Evolutionary conservation across 345 rosid species (phyloP).

Genomic region (Citrus australasica): DNA sequence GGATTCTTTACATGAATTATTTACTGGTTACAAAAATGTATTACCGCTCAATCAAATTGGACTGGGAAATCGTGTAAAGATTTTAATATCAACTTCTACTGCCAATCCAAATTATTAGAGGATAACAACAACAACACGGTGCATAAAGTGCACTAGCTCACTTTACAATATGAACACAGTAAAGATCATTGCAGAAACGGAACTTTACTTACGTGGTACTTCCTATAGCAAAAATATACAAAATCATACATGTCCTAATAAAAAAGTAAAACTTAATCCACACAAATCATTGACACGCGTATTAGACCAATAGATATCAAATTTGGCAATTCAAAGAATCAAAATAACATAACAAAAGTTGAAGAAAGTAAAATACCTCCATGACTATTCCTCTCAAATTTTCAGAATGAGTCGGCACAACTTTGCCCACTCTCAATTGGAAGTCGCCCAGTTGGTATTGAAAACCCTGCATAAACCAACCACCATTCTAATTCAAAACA

Average conservation of each 20-base stretch:
- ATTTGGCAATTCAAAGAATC: neutral
- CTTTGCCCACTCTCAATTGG: constrained; percentile 85
- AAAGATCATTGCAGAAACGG: neutral
- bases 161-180: no score
- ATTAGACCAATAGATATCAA: no score
- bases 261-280: no score
- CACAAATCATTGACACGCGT: no score
- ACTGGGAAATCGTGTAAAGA: neutral
- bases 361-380: constrained; percentile 58
- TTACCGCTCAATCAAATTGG: neutral
- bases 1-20: neutral
- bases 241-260: no score
- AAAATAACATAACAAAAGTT: neutral
- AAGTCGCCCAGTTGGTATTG: constrained; percentile 90
- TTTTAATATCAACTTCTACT: neutral
- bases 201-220: neutral
- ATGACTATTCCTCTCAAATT: constrained; percentile 84
- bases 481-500: neutral
- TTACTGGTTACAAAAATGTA: neutral
- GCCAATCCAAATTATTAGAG: neutral
- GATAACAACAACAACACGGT: neutral
- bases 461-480: constrained; percentile 52
- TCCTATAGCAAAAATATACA: no score
- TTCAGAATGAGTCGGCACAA: constrained; percentile 75
- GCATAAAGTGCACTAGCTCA: neutral